These are phyloP conservation scores for Chenopodium suecicum DNA, from an alignment of 148 eudicot genomes.

Conservation along the genomic window DNA sequence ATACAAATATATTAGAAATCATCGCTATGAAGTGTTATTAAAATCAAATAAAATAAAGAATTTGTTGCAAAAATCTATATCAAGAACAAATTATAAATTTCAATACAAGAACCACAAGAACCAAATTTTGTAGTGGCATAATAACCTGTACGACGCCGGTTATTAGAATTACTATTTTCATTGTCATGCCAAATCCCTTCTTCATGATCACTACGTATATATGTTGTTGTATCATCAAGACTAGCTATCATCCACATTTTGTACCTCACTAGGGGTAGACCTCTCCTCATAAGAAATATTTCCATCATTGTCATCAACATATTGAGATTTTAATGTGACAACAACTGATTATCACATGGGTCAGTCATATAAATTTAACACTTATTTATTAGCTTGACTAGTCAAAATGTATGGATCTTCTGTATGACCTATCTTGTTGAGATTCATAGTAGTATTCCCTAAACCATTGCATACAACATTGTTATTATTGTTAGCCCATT, in stretches of 20 bases:
- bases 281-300: background rate
- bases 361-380: background rate
- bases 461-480: background rate
- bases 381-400: conserved; percentile 1
- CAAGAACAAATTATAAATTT: no score
- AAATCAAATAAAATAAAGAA: background rate
- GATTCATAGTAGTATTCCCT: background rate
- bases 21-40: background rate
- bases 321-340: background rate
- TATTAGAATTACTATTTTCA: no score
- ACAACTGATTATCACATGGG: background rate
- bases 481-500: background rate
- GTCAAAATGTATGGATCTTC: conserved; percentile 6
- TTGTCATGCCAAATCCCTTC: conserved; percentile 1
- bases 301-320: background rate
- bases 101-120: background rate
- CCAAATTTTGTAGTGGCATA: background rate
- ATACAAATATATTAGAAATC: background rate
- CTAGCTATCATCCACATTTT: background rate
- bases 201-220: background rate
- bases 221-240: background rate
- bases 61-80: no score
- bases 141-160: background rate
- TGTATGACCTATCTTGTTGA: background rate
- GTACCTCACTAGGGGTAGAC: background rate